These are phyloP conservation scores for Aspergillus neoniger DNA, from an alignment of 2,329 filamentous ascomycete species.

Conservation along the genomic window DNA sequence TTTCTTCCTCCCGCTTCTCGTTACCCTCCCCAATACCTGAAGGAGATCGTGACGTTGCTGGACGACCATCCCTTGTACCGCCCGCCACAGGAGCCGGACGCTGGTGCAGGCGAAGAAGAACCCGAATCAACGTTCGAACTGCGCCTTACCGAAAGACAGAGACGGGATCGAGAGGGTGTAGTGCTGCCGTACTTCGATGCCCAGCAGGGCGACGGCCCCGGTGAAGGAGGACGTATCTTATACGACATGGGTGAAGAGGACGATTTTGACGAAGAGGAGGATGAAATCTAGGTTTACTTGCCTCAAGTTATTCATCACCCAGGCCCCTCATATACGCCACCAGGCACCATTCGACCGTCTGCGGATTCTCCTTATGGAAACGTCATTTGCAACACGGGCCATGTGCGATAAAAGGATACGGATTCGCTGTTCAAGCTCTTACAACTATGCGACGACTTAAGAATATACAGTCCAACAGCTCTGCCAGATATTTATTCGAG, in stretches of 20 bases:
- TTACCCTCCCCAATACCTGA: slow-evolving; percentile 49
- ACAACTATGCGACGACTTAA: not conserved
- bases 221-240: slow-evolving; percentile 87
- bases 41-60: slow-evolving; percentile 62
- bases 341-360: not conserved
- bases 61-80: slow-evolving; percentile 75
- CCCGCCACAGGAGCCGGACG: slow-evolving; percentile 45
- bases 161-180: slow-evolving; percentile 80
- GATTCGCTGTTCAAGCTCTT: not conserved
- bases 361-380: not conserved
- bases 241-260: slow-evolving; percentile 98
- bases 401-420: not conserved
- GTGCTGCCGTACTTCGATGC: slow-evolving; percentile 96
- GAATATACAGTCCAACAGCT: not conserved
- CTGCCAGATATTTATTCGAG: not conserved
- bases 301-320: not conserved
- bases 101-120: slow-evolving; percentile 52
- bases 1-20: slow-evolving; percentile 54
- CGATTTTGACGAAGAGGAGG: slow-evolving; percentile 94
- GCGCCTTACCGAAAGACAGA: slow-evolving; percentile 86
- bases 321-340: not conserved
- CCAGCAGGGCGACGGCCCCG: slow-evolving; percentile 69
- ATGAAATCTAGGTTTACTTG: slow-evolving; percentile 68
- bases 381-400: not conserved
- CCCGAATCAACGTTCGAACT: slow-evolving; percentile 81